phyloP scores from a whole-genome alignment of 2,329 filamentous ascomycete genomes.

The Ophiostoma piceae region DNA sequence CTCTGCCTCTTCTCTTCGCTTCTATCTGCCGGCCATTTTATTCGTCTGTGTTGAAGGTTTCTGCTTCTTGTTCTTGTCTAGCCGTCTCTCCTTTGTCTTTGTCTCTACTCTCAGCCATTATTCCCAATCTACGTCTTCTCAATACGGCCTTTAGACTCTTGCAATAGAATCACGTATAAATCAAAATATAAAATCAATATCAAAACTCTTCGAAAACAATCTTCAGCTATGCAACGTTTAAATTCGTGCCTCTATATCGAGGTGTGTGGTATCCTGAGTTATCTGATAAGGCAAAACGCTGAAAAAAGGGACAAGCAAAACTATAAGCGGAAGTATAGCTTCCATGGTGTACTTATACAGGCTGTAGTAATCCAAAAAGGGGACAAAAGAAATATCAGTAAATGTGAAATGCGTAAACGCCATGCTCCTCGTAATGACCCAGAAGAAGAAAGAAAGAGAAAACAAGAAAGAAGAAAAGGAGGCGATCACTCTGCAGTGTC shows the following conservation, averaged over 20 bases:
- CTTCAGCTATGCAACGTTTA: slow-evolving; percentile 1
- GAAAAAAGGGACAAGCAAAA: neutral
- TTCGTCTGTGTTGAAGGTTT: slow-evolving; percentile 14
- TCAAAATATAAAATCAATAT: neutral
- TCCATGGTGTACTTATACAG: neutral
- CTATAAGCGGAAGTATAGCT: neutral
- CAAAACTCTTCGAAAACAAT: neutral
- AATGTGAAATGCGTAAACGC: neutral
- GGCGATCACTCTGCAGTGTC: neutral
- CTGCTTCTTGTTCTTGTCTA: slow-evolving; percentile 5
- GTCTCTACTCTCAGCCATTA: neutral
- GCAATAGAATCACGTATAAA: neutral
- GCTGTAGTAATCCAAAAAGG: neutral
- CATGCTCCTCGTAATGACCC: neutral
- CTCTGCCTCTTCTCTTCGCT: neutral
- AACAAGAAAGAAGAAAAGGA: neutral
- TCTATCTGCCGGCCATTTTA: neutral
- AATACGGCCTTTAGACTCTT: neutral
- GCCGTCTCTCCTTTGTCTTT: neutral
- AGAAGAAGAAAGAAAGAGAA: neutral
- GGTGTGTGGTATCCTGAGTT: slow-evolving; percentile 17
- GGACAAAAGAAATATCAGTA: slow-evolving; percentile 8
- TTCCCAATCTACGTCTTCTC: neutral
- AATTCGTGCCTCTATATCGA: slow-evolving; percentile 17
- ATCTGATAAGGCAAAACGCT: slow-evolving; percentile 16